These are phyloP conservation scores for Waitea zeae DNA, from an alignment of 1,284 basidiomycete genomes.

Conservation along the genomic window DNA sequence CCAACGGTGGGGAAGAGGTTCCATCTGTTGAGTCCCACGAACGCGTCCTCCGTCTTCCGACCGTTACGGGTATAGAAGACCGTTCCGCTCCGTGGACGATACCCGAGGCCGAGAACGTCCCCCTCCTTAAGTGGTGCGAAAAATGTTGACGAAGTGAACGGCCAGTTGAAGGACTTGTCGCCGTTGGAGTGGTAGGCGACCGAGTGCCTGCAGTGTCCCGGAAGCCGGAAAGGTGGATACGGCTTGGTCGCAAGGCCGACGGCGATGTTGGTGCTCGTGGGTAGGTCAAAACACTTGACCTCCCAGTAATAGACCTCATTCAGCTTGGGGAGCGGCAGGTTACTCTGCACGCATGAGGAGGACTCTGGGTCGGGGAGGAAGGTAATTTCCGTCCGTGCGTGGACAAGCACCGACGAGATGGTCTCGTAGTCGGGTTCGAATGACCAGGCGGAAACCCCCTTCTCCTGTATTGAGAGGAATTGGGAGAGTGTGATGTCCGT, in stretches of 20 bases:
- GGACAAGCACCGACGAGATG: conserved; percentile 78
- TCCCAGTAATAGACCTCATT: conserved; percentile 99
- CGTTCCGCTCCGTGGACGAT: conserved; percentile 85
- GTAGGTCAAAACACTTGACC: conserved; percentile 93
- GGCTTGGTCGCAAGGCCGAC: conserved; percentile 91
- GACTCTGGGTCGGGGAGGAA: conserved; percentile 90
- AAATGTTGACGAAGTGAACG: conserved; percentile 80
- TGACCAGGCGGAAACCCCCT: conserved; percentile 93
- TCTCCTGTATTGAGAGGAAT: conserved; percentile 94
- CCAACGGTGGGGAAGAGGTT: conserved; percentile 93
- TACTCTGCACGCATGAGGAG: conserved; percentile 86
- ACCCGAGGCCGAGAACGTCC: conserved; percentile 86
- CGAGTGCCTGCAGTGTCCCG: conserved; percentile 81
- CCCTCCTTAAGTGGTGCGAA: conserved; percentile 83
- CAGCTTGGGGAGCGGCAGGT: conserved; percentile 83
- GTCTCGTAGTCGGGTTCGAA: conserved; percentile 96
- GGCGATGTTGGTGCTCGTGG: conserved; percentile 65
- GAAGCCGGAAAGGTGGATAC: conserved; percentile 83
- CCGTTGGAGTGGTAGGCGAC: conserved; percentile 95
- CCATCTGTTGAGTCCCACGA: conserved; percentile 71
- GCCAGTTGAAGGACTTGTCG: conserved; percentile 95
- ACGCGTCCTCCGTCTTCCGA: conserved; percentile 88
- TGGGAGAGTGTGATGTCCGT: conserved; percentile 95
- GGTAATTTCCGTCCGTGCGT: conserved; percentile 87
- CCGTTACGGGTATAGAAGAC: conserved; percentile 96